Base-by-base conservation (phyloP, 2,329 filamentous ascomycete genomes). In the Berkeleyomyces basicola region DNA sequence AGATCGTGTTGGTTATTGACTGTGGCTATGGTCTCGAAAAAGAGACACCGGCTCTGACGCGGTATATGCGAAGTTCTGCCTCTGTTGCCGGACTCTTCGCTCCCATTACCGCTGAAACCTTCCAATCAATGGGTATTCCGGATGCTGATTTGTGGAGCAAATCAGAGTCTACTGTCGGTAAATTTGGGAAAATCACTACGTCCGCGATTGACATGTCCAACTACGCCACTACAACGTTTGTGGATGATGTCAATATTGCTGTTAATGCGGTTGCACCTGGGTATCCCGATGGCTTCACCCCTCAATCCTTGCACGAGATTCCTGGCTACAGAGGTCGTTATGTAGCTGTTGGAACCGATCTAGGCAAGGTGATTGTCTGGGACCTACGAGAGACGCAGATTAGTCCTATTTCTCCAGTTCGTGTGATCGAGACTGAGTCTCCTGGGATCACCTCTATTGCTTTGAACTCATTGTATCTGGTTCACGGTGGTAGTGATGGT, bases 401-500 rank as follows among this genome's bases (percentile, higher is more conserved):
- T 3, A 82, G 64, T 9, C 78, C 67, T 67, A 75, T 95, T 51
- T 76, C 80, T 10, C 88, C 92, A 0, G 70, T 95, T n/a, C 84
- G 90, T 37, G 78, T 87, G 59, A 91, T 97, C 55, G 84, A 91
- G 68, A 97, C 93, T 0, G 90, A 95, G 55, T 97, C 92, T 0
- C 90, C 92, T 0, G 82, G 90, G 70, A 84, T 97, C 16, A 88
- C 90, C 0, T 89, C 85, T 65, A 73, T 99, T 14, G 93, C 87
- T 4, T 72, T 96, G 57, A 90, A 90, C 1, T 87, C 90, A 1
- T 77, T 99, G 14, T 95, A 95, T 70, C 75, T 99, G 14, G 87
- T 97, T 5, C 89, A 96, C 71, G 93, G 93, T 59, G 93, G 93
- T 36, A 96, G 88, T 67, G 93, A 99, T 73, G 92, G 93, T 0